A percentile compares a stretch with the other conserved stretches of the same genome.
Evolutionary conservation across 1,284 basidiomycete genomes (phyloP).

Genomic region (Tilletia horrida): DNA sequence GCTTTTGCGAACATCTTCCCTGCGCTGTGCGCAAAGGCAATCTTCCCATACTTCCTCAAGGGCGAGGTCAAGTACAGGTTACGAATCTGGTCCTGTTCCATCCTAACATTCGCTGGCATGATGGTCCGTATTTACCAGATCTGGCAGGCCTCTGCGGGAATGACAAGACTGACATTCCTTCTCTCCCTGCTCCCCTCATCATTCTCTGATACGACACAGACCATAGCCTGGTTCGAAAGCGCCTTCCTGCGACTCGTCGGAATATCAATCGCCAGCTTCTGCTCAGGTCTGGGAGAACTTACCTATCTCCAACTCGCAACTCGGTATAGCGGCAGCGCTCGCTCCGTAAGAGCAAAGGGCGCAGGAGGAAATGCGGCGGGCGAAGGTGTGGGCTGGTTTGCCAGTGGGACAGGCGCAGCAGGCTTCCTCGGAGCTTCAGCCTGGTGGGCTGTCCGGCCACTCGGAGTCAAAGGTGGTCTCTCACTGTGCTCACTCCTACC

Average conservation of each 20-base stretch:
- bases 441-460: conserved; percentile 86
- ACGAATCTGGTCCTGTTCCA: conserved; percentile 56
- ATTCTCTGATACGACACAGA: conserved; percentile 59
- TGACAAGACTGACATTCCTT: background rate
- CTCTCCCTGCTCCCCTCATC: background rate
- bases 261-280: conserved; percentile 83
- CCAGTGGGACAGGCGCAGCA: conserved; percentile 83
- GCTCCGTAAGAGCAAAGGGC: too few relatives aligned
- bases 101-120: conserved; percentile 48
- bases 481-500: conserved; percentile 57
- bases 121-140: conserved; percentile 61
- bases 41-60: conserved; percentile 72
- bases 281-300: conserved; percentile 87
- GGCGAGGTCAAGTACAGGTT: conserved; percentile 41
- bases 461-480: conserved; percentile 80
- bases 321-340: conserved; percentile 55
- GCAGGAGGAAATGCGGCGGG: background rate
- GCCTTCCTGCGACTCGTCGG: conserved; percentile 74
- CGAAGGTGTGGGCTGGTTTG: conserved; percentile 52
- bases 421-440: conserved; percentile 85
- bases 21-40: conserved; percentile 69
- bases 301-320: conserved; percentile 93
- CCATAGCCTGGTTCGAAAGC: conserved; percentile 72
- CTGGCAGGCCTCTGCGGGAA: conserved; percentile 59
- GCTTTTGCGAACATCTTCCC: conserved; percentile 64